Conservation (phyloP, 192 early-diverging fungal species). For the Phycomyces nitens region DNA sequence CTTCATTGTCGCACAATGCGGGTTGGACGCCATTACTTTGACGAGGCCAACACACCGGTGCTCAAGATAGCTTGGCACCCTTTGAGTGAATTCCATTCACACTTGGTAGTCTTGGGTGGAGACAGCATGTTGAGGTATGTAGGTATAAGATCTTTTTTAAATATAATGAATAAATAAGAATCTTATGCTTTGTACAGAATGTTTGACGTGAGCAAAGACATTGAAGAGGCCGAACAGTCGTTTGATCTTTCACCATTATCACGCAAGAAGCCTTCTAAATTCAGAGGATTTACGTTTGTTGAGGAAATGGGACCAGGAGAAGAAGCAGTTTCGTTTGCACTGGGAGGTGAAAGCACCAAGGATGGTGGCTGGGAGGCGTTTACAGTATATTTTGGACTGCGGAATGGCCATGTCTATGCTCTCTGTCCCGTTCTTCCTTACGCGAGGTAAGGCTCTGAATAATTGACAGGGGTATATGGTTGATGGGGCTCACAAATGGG, state of each 20-base stretch:
- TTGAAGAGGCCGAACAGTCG: constrained; percentile 65
- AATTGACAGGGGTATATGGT: too few relatives aligned
- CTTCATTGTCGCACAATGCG: constrained; percentile 22
- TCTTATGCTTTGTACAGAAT: constrained; percentile 41
- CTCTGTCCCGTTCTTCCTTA: constrained; percentile 77
- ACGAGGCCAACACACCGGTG: constrained; percentile 37
- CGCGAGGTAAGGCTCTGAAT: constrained; percentile 44
- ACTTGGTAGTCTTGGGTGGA: constrained; percentile 65
- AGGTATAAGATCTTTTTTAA: background rate
- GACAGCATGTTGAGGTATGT: constrained; percentile 60
- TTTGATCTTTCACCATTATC: constrained; percentile 42
- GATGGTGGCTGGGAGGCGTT: constrained; percentile 63
- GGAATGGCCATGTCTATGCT: constrained; percentile 66
- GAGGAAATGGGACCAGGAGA: constrained; percentile 3
- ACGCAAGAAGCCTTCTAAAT: constrained; percentile 5
- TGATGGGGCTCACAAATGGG: too few relatives aligned
- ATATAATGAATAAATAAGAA: background rate
- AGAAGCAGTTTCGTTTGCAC: constrained; percentile 18
- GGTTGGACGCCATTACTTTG: constrained; percentile 27
- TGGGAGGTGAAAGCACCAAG: constrained; percentile 25
- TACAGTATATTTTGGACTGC: constrained; percentile 67
- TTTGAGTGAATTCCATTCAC: constrained; percentile 61
- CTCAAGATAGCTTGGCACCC: constrained; percentile 80
- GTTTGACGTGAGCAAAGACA: constrained; percentile 62
- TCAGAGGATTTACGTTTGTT: constrained; percentile 3